Evolutionary conservation across 169 alveolate species (phyloP).

Genomic region (Toxoplasma gondii): DNA sequence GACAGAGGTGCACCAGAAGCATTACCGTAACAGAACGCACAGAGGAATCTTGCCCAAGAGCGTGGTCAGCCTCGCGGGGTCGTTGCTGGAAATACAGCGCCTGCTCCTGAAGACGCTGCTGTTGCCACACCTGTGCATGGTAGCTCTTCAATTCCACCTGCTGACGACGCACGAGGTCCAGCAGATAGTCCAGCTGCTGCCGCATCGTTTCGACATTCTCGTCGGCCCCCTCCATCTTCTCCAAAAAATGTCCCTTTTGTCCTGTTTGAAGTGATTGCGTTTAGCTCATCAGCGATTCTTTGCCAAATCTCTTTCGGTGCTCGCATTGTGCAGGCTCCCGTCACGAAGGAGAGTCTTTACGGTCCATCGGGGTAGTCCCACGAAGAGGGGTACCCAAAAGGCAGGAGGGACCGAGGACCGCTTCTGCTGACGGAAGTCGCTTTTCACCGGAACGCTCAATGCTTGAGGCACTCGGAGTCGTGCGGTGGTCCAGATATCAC

Average conservation of each 20-base stretch:
- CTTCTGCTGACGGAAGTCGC: too few relatives aligned
- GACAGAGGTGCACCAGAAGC: background rate
- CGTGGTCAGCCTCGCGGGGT: background rate
- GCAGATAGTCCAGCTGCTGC: background rate
- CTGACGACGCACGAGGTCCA: background rate
- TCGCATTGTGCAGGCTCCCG: too few relatives aligned
- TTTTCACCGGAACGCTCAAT: too few relatives aligned
- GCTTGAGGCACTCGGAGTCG: too few relatives aligned
- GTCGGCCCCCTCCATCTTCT: background rate
- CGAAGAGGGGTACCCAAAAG: too few relatives aligned
- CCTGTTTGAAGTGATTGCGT: too few relatives aligned
- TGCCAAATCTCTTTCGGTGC: too few relatives aligned
- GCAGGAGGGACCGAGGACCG: too few relatives aligned
- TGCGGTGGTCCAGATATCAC: too few relatives aligned
- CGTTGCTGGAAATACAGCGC: background rate
- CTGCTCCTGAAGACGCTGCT: conserved; percentile 28
- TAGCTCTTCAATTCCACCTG: background rate
- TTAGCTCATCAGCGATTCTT: too few relatives aligned
- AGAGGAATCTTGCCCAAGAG: background rate
- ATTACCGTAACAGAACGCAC: background rate
- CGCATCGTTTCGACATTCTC: background rate
- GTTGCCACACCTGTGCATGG: background rate
- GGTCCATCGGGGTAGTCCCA: too few relatives aligned
- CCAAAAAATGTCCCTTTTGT: background rate
- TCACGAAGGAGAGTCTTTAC: too few relatives aligned